These are phyloP conservation scores for Candida ovalis DNA, from an alignment of 805 yeast genomes.

Conservation along the genomic window DNA sequence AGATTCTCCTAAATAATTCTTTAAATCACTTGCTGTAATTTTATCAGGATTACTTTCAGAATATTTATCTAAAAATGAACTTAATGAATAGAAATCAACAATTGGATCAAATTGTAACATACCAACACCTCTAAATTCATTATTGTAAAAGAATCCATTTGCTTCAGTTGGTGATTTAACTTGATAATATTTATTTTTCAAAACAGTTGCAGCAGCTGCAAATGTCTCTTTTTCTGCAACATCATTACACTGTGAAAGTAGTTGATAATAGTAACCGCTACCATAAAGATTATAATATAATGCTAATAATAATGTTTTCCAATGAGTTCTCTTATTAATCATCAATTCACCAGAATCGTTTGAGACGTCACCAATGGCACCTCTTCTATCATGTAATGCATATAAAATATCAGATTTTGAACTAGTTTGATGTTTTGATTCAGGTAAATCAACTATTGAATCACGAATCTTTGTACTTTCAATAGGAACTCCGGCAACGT, in stretches of 20 bases:
- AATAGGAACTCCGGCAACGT: conserved; percentile 48
- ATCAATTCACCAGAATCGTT: conserved; percentile 50
- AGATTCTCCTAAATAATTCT: conserved; percentile 19
- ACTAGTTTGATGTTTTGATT: conserved; percentile 23
- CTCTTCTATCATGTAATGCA: conserved; percentile 32
- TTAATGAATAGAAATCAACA: conserved; percentile 33
- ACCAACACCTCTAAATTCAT: conserved; percentile 43
- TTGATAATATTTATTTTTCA: conserved; percentile 40
- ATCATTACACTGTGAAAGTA: conserved; percentile 37
- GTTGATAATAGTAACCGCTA: conserved; percentile 36
- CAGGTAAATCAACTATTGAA: conserved; percentile 23
- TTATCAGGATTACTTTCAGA: conserved; percentile 17
- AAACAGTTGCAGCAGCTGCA: conserved; percentile 45
- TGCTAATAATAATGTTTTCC: conserved; percentile 43
- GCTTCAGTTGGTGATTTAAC: conserved; percentile 44
- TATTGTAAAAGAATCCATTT: conserved; percentile 40
- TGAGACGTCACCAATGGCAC: conserved; percentile 46
- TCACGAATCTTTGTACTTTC: conserved; percentile 34
- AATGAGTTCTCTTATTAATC: conserved; percentile 45
- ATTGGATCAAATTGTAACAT: conserved; percentile 53
- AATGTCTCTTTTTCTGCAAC: conserved; percentile 52
- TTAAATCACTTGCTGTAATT: conserved; percentile 15
- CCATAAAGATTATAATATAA: conserved; percentile 49
- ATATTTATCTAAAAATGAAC: conserved; percentile 21
- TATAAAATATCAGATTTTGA: conserved; percentile 16